Evolutionary conservation across 306 rosid species (phyloP), one percentile per base, ranked within the genome.

Genomic region (Oxytropis ochrocephala): DNA sequence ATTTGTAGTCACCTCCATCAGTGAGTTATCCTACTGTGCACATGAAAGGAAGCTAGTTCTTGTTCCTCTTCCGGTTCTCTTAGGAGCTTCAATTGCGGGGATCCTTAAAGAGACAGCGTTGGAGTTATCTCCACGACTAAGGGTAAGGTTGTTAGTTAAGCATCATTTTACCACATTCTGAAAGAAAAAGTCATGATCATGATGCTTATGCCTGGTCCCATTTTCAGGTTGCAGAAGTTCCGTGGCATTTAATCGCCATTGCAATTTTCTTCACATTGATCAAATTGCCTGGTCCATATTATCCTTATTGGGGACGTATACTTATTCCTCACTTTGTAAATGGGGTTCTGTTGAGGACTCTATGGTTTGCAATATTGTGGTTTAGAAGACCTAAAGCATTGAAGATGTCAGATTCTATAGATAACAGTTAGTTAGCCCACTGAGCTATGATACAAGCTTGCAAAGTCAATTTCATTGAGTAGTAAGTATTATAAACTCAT

Each of bases 1-100:
- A 39, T 75, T 91, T 1, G 68, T 78, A 0, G 78, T 89, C 52
- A 75, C 97, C 59, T 81, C 92, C 29, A 91, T 94, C 30, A 91
- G 96, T 62, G 97, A 91, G 84, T 76, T 91, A 87, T 91, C 97
- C 29, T 94, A 94, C 73, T 94, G 96, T 55, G 97, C 96, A 0
- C 91, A 80, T 69, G 78, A 85, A 79, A 80, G 72, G 85, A 94
- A 88, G 87, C 86, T 94, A 30, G 48, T 62, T 78, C 72, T 88
- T 8, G 85, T 91, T 74, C 89, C 93, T 73, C 14, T 89, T 58
- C 91, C 89, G 0, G 35, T 91, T 73, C 73, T 94, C 63, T 17
- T 89, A 44, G 99, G 99, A 77, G 50, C 86, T 59, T 74, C 87
- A 54, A 53, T 89, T 81, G 96, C 97, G 39, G 95, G 85, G 60